Evolutionary conservation across 2,329 filamentous ascomycete genomes (phyloP).

Genomic region (Ceratocystis eucalypticola): DNA sequence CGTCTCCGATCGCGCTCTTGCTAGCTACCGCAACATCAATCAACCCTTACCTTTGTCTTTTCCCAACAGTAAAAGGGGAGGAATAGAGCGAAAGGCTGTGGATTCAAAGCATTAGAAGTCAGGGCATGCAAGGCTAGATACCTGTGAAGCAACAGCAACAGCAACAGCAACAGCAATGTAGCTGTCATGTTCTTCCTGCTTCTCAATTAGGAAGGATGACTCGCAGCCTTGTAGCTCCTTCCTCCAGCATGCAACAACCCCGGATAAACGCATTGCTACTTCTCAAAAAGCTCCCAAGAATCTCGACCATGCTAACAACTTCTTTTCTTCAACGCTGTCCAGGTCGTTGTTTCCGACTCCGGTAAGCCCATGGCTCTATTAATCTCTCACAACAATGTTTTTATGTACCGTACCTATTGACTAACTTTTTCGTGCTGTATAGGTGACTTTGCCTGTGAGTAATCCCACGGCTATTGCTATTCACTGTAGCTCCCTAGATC

Average conservation of each 20-base stretch:
- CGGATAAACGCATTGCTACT: neutral
- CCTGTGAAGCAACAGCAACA: no score
- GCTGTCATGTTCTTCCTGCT: neutral
- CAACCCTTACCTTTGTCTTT: no score
- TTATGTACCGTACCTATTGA: slow-evolving; percentile 15
- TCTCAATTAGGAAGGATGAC: slow-evolving; percentile 1
- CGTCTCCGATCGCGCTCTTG: no score
- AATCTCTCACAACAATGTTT: neutral
- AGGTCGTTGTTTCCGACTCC: slow-evolving; percentile 95
- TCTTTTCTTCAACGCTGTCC: slow-evolving; percentile 20
- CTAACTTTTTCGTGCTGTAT: slow-evolving; percentile 25
- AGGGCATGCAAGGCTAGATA: no score
- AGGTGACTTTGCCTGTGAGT: slow-evolving; percentile 70
- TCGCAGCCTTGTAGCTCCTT: slow-evolving; percentile 9
- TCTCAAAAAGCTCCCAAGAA: no score
- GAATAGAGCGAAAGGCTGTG: no score
- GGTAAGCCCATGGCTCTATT: slow-evolving; percentile 43
- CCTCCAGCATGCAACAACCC: neutral
- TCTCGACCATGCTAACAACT: neutral
- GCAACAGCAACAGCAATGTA: neutral
- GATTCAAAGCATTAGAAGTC: no score
- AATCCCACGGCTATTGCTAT: slow-evolving; percentile 17
- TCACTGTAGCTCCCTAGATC: slow-evolving; percentile 11
- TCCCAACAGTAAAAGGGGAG: neutral
- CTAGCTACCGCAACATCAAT: no score